Conservation (phyloP, 2,329 filamentous ascomycete genomes). For the Cercospora citrullina region DNA sequence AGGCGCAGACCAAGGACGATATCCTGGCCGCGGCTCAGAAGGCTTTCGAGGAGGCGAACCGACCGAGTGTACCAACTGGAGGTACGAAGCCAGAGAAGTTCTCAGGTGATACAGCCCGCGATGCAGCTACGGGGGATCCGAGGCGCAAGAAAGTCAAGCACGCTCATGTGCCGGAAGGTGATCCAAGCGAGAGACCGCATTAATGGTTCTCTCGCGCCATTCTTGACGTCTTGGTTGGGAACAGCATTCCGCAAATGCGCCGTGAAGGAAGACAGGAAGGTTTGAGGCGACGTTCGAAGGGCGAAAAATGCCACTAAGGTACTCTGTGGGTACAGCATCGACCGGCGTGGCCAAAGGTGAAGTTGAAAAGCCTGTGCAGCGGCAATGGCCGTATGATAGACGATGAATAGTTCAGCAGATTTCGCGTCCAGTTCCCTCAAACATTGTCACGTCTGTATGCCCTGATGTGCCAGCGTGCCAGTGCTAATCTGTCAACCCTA, state of each 20-base stretch:
- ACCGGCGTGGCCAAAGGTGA: neutral
- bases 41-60: conserved; percentile 4
- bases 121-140: neutral
- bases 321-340: neutral
- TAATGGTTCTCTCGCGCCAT: neutral
- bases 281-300: neutral
- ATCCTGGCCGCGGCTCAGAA: conserved; percentile 5
- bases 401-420: neutral
- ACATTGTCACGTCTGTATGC: neutral
- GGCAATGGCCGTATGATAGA: neutral
- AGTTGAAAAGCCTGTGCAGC: neutral
- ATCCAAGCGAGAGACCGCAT: neutral
- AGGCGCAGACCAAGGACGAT: neutral
- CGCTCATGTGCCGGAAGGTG: neutral
- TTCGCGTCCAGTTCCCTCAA: neutral
- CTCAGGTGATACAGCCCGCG: neutral
- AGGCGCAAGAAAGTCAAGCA: neutral
- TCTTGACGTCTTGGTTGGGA: neutral
- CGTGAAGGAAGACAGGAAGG: neutral
- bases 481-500: neutral
- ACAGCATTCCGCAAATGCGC: neutral
- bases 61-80: neutral
- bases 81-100: neutral
- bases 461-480: neutral
- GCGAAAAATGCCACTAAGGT: neutral